phyloP scores from a whole-genome alignment of 2,329 filamentous ascomycete genomes.

The Magnaporthiopsis incrustans region DNA sequence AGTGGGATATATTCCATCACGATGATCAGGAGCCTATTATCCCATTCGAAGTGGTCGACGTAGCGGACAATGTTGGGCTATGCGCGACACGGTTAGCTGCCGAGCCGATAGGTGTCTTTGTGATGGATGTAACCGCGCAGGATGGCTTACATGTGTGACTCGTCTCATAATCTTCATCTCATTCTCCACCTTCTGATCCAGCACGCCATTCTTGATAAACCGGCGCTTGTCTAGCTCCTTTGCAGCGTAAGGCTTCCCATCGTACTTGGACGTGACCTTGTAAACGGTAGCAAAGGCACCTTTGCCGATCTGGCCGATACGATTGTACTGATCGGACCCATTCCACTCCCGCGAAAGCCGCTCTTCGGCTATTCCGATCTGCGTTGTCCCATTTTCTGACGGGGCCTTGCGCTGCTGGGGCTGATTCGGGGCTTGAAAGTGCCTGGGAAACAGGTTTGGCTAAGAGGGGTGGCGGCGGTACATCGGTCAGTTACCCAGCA shows the following conservation, averaged over 20 bases:
- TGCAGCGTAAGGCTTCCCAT: constrained; percentile 77
- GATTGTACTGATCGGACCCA: constrained; percentile 78
- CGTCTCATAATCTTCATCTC: constrained; percentile 94
- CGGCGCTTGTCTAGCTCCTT: constrained; percentile 92
- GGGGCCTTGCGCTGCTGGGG: constrained; percentile 7
- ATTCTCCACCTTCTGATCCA: constrained; percentile 89
- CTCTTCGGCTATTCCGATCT: constrained; percentile 17
- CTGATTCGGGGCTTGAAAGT: neutral
- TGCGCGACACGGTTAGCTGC: neutral
- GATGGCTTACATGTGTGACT: constrained; percentile 63
- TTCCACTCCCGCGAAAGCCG: constrained; percentile 60
- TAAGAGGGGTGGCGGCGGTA: constrained; percentile 4
- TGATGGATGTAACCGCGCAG: constrained; percentile 10
- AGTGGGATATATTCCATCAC: constrained; percentile 88
- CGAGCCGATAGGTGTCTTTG: constrained; percentile 8
- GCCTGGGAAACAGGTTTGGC: constrained; percentile 22
- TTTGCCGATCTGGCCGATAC: constrained; percentile 74
- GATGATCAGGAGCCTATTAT: constrained; percentile 80
- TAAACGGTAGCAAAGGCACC: constrained; percentile 94
- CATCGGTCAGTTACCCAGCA: neutral
- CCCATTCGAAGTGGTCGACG: constrained; percentile 78
- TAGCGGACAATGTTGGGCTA: constrained; percentile 87
- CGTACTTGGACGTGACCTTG: constrained; percentile 76
- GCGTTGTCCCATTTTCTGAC: constrained; percentile 14
- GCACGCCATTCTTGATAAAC: constrained; percentile 84